Base-by-base conservation (phyloP, 768 basidiomycete species). In the Xerocomellus dryophilus region DNA sequence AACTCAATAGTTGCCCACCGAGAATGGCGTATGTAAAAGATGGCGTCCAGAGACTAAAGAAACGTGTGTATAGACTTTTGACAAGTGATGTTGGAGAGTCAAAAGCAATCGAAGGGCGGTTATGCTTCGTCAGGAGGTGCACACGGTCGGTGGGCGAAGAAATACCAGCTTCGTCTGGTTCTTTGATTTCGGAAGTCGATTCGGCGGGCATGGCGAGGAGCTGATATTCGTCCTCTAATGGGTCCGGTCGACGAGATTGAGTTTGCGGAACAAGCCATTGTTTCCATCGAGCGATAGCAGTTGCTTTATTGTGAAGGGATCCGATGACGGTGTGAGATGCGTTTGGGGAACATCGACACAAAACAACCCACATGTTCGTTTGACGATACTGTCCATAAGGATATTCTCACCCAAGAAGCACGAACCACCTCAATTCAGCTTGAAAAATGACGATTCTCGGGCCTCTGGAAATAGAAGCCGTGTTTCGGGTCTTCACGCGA, bases 31-130 rank as follows among this genome's bases (percentile, higher is more conserved):
- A 63, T 20, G 47, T 47, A 27, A 69, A 69, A 31, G 66, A 63
- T 0, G 61, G 66, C 12, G 66, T 68, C 66, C 66, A 68, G 15
- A 68, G 52, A 56, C 67, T 67, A 44, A 55, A 39, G 45, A 67
- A 61, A 29, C 63, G 66, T 2, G 47, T 47, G 15, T 12, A 50
- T 8, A 67, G 18, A 35, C 63, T 67, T 15, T 52, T 40, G 32
- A 56, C n/a, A 18, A 68, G 47, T 5, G 34, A 57, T 11, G 39
- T 21, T 0, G 67, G 65, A 14, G 66, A 67, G 52, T 60, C 66
- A 11, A 63, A 58, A 5, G 20, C 41, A 17, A 68, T 25, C 1
- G 20, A 10, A 7, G 63, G 68, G 21, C 63, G 65, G 14, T 1
- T 14, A 45, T 29, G 53, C 40, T 55, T 50, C 10, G 45, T 27